Conservation (phyloP, 192 early-diverging fungal genomes). For the Paraglomus brasilianum region DNA sequence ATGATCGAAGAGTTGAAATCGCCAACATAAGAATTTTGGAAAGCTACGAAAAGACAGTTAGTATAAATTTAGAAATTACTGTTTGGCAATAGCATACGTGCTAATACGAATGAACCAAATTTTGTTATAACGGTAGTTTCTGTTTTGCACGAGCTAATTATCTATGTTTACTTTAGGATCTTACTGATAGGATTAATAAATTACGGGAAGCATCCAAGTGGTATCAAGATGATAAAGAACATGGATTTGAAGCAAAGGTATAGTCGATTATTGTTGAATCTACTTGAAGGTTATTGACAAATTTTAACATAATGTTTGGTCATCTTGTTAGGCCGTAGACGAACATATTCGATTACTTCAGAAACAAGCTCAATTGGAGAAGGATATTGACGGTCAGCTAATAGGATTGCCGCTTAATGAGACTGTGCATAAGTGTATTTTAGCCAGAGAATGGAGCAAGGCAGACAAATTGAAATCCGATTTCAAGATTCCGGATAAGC, state of each 20-base stretch:
- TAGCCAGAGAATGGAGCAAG: slow-evolving; percentile 63
- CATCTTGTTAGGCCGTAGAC: slow-evolving; percentile 62
- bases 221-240: slow-evolving; percentile 71
- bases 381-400: slow-evolving; percentile 56
- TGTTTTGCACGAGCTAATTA: not conserved
- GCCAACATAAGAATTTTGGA: slow-evolving; percentile 57
- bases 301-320: not conserved
- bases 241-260: slow-evolving; percentile 73
- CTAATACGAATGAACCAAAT: not conserved
- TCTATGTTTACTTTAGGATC: slow-evolving; percentile 43
- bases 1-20: slow-evolving; percentile 74
- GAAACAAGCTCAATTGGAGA: slow-evolving; percentile 71
- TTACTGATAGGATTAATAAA: slow-evolving; percentile 59
- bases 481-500: slow-evolving; percentile 83
- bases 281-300: not conserved
- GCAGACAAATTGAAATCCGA: slow-evolving; percentile 81
- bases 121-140: not conserved
- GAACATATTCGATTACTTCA: slow-evolving; percentile 77
- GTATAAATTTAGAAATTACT: slow-evolving; percentile 20
- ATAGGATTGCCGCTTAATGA: slow-evolving; percentile 77
- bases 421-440: slow-evolving; percentile 80
- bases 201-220: slow-evolving; percentile 70
- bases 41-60: slow-evolving; percentile 48
- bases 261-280: not conserved
- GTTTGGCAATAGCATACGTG: slow-evolving; percentile 30